Evolutionary conservation across 1,284 basidiomycete genomes (phyloP).

Genomic region (Apiotrichum laibachii): DNA sequence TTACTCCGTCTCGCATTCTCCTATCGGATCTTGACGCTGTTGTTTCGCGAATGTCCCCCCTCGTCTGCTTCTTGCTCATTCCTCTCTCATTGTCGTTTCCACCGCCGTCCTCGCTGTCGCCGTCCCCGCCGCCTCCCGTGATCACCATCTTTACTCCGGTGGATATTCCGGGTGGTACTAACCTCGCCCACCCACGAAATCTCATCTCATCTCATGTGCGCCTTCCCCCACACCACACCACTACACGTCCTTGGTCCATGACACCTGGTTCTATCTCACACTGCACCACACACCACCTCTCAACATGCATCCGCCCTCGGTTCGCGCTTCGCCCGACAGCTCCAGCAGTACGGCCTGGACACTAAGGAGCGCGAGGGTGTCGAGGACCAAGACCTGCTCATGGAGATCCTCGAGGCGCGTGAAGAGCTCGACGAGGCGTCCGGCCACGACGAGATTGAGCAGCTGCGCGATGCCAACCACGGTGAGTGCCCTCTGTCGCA

Average conservation of each 20-base stretch:
- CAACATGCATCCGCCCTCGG: neutral
- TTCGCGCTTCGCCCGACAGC: constrained; percentile 30
- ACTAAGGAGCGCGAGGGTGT: constrained; percentile 71
- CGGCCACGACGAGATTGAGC: constrained; percentile 55
- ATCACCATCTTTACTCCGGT: neutral
- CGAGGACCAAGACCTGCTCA: constrained; percentile 69
- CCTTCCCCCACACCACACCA: neutral
- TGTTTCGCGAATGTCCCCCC: neutral
- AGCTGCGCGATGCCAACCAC: constrained; percentile 60
- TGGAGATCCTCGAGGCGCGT: constrained; percentile 75
- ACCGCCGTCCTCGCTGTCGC: neutral
- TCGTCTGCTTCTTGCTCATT: neutral
- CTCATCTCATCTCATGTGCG: neutral
- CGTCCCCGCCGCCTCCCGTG: neutral
- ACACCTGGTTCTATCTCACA: neutral
- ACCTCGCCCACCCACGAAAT: neutral
- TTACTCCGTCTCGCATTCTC: neutral
- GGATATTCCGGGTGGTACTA: constrained; percentile 1
- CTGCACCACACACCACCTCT: neutral
- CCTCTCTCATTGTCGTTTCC: neutral
- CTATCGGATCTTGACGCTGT: too few species aligned
- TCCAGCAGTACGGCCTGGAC: constrained; percentile 62
- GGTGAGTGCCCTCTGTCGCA: constrained; percentile 54
- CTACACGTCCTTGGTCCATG: neutral
- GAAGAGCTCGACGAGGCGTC: constrained; percentile 72